Conservation (phyloP, 768 basidiomycete genomes). For the Leucogyrophana mollusca region DNA sequence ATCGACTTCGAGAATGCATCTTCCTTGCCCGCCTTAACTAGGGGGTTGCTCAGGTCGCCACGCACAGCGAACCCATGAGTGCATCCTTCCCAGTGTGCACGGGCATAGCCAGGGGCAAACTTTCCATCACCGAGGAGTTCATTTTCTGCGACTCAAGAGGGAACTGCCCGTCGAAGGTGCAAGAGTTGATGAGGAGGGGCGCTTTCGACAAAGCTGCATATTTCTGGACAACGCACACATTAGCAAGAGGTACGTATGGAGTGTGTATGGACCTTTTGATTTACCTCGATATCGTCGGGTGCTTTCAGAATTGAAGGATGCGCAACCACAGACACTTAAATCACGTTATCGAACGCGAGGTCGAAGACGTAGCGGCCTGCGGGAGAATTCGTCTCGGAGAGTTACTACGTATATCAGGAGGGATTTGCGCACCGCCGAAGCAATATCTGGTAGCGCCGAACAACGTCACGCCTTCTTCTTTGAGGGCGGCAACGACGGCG, state of each 20-base stretch:
- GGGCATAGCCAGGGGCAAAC: conserved; percentile 49
- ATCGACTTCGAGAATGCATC: conserved; percentile 58
- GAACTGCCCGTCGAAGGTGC: conserved; percentile 52
- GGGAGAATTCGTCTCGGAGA: background rate
- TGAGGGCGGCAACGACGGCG: conserved; percentile 56
- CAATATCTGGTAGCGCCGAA: conserved; percentile 71
- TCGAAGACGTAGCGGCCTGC: conserved; percentile 59
- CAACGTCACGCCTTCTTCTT: conserved; percentile 52
- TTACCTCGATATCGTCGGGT: conserved; percentile 62
- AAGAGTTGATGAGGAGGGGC: conserved; percentile 71
- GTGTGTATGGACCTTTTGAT: conserved; percentile 1
- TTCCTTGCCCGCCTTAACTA: conserved; percentile 60
- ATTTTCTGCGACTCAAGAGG: conserved; percentile 46
- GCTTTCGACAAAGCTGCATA: conserved; percentile 43
- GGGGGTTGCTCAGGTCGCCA: conserved; percentile 44
- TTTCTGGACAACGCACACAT: too few relatives aligned
- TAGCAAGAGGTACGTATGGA: background rate
- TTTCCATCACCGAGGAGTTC: conserved; percentile 45
- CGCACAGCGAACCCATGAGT: conserved; percentile 55
- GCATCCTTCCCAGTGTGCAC: conserved; percentile 46
- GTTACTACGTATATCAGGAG: background rate
- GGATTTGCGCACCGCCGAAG: conserved; percentile 55
- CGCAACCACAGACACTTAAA: conserved; percentile 46
- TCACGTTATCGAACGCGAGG: conserved; percentile 53
- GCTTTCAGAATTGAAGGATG: conserved; percentile 65